A percentile compares a stretch with the other conserved stretches of the same genome.
Conservation (phyloP, 1,284 basidiomycete genomes). For the Leccinum subspadiceum region DNA sequence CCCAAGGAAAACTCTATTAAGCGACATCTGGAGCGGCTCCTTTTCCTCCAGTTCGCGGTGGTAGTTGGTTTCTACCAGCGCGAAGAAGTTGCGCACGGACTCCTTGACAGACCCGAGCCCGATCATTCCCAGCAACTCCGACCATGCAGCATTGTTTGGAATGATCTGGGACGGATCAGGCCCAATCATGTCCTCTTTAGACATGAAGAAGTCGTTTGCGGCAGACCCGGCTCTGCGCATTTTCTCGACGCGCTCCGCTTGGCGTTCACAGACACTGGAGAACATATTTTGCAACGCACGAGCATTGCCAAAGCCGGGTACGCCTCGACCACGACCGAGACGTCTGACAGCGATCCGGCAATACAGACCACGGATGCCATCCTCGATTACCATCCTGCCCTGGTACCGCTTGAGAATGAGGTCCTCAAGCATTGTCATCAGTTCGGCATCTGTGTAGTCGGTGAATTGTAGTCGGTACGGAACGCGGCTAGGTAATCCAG, state of each 20-base stretch:
- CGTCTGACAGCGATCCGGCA: slow-evolving; percentile 52
- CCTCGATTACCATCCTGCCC: slow-evolving; percentile 53
- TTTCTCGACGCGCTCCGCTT: slow-evolving; percentile 46
- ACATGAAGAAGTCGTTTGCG: slow-evolving; percentile 50
- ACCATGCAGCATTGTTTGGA: slow-evolving; percentile 45
- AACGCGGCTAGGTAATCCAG: slow-evolving; percentile 60
- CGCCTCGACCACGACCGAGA: slow-evolving; percentile 52
- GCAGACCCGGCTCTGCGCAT: slow-evolving; percentile 38
- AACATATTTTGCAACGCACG: slow-evolving; percentile 55
- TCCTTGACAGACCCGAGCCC: slow-evolving; percentile 56
- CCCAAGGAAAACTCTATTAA: slow-evolving; percentile 64
- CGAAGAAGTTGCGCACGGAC: slow-evolving; percentile 46
- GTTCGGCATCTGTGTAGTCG: slow-evolving; percentile 56
- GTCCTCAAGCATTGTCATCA: slow-evolving; percentile 51
- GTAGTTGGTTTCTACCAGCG: slow-evolving; percentile 51
- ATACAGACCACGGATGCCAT: slow-evolving; percentile 54
- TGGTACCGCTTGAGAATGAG: slow-evolving; percentile 44
- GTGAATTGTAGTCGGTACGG: slow-evolving; percentile 55
- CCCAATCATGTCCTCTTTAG: slow-evolving; percentile 57
- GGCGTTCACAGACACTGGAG: slow-evolving; percentile 44
- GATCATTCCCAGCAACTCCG: slow-evolving; percentile 47
- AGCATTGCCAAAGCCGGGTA: slow-evolving; percentile 63
- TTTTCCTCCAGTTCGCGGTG: slow-evolving; percentile 54
- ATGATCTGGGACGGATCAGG: slow-evolving; percentile 54
- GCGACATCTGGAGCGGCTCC: slow-evolving; percentile 48